These are phyloP conservation scores for Linum tenue DNA, from an alignment of 345 rosid genomes.

Conservation along the genomic window DNA sequence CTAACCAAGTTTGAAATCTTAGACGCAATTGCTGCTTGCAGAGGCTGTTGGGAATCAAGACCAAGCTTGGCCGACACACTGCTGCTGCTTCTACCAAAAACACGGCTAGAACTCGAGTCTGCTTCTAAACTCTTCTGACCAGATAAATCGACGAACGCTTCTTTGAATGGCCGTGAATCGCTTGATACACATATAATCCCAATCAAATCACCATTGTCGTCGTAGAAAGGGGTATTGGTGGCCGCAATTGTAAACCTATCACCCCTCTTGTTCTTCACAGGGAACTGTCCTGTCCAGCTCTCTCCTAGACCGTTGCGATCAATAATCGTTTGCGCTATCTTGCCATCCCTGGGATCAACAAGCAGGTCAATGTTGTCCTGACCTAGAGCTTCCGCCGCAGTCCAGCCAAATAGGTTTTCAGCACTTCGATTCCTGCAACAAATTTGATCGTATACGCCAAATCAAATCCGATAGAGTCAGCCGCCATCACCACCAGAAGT, in stretches of 20 bases:
- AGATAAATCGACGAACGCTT: conserved; percentile 22
- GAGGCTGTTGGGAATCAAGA: conserved; percentile 83
- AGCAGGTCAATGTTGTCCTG: conserved; percentile 58
- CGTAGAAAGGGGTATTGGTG: conserved; percentile 68
- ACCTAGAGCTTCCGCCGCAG: conserved; percentile 73
- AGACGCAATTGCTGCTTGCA: conserved; percentile 80
- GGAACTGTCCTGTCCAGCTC: conserved; percentile 89
- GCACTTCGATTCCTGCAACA: conserved; percentile 77
- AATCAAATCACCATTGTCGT: conserved; percentile 58
- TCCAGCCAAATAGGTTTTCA: conserved; percentile 73
- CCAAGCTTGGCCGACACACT: conserved; percentile 62
- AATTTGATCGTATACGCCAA: conserved; percentile 7
- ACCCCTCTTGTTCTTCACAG: conserved; percentile 65
- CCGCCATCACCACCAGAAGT: background rate
- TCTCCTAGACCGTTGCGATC: conserved; percentile 51
- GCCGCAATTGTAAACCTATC: conserved; percentile 50
- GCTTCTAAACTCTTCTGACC: conserved; percentile 32
- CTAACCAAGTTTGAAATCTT: conserved; percentile 86
- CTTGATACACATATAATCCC: conserved; percentile 73
- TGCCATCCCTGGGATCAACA: conserved; percentile 50
- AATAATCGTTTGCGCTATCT: conserved; percentile 41
- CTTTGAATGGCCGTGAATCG: conserved; percentile 47
- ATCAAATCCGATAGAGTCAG: background rate
- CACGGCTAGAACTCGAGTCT: conserved; percentile 40
- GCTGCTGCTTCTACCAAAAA: conserved; percentile 17